phyloP scores from a whole-genome alignment of 179 eudicot genomes.

The Gypsophila paniculata region DNA sequence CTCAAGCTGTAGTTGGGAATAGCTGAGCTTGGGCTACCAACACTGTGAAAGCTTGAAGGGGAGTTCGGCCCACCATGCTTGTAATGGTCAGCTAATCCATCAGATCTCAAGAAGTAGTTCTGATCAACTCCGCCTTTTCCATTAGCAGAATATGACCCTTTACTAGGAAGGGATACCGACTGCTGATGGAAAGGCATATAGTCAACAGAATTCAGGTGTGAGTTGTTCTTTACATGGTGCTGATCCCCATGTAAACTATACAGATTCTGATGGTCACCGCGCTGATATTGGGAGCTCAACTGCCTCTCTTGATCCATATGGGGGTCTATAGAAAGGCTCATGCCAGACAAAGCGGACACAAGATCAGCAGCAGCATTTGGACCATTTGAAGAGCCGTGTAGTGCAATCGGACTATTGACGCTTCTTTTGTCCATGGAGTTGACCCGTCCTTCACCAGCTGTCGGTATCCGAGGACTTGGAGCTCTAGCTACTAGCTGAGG shows the following conservation, averaged over 20 bases:
- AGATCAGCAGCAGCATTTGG: slow-evolving; percentile 49
- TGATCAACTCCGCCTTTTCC: slow-evolving; percentile 38
- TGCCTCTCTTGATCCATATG: slow-evolving; percentile 51
- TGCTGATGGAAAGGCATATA: slow-evolving; percentile 48
- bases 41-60: slow-evolving; percentile 44
- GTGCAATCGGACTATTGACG: slow-evolving; percentile 48
- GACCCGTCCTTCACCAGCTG: slow-evolving; percentile 74
- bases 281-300: slow-evolving; percentile 52
- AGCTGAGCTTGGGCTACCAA: slow-evolving; percentile 53
- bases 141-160: slow-evolving; percentile 33
- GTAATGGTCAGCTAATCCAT: slow-evolving; percentile 50
- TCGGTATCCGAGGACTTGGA: slow-evolving; percentile 88
- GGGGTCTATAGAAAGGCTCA: slow-evolving; percentile 61
- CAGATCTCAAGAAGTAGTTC: slow-evolving; percentile 36
- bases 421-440: slow-evolving; percentile 56
- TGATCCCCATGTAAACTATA: slow-evolving; percentile 54
- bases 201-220: slow-evolving; percentile 41
- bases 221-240: slow-evolving; percentile 45
- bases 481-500: slow-evolving; percentile 78
- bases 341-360: slow-evolving; percentile 72
- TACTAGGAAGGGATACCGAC: slow-evolving; percentile 34
- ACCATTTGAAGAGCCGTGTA: slow-evolving; percentile 46
- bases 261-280: slow-evolving; percentile 48
- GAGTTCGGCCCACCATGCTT: slow-evolving; percentile 52
- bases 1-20: slow-evolving; percentile 62